These are phyloP conservation scores for Rhynchospora tenuis DNA, from an alignment of 176 grass and related monocot species.

Conservation along the genomic window DNA sequence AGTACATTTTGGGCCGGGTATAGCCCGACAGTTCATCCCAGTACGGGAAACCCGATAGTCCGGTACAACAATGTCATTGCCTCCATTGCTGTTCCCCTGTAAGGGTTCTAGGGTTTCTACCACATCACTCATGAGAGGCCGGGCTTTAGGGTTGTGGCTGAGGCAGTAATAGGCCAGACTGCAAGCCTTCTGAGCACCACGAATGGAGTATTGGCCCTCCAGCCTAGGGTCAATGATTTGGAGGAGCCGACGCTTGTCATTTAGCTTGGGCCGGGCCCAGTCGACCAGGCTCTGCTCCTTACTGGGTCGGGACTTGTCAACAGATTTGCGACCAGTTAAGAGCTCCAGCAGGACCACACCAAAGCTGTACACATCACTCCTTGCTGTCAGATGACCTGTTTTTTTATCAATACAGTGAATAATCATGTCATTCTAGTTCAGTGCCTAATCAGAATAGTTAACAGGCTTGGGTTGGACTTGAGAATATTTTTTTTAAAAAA, in stretches of 20 bases:
- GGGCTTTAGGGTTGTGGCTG: constrained; percentile 88
- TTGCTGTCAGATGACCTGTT: constrained; percentile 90
- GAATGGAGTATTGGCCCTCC: constrained; percentile 69
- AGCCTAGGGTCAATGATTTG: constrained; percentile 74
- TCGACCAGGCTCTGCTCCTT: constrained; percentile 93
- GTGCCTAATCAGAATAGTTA: too few species aligned
- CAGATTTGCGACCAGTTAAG: constrained; percentile 76
- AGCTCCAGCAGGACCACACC: constrained; percentile 91
- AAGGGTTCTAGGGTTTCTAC: constrained; percentile 83
- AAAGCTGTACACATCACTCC: constrained; percentile 96
- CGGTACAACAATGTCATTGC: constrained; percentile 34
- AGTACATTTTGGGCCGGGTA: constrained; percentile 53
- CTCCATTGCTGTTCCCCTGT: constrained; percentile 42
- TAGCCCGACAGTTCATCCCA: constrained; percentile 60
- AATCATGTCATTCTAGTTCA: too few species aligned
- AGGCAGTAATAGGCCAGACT: constrained; percentile 95
- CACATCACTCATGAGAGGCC: constrained; percentile 89
- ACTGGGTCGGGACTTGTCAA: constrained; percentile 86
- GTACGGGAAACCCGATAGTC: constrained; percentile 50
- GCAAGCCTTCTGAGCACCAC: constrained; percentile 86
- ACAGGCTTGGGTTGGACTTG: too few species aligned
- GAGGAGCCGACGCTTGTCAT: constrained; percentile 80
- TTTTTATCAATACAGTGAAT: background rate
- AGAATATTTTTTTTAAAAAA: background rate
- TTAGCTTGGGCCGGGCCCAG: constrained; percentile 85